Conservation (phyloP, 768 basidiomycete genomes). For the Mycena indigotica region DNA sequence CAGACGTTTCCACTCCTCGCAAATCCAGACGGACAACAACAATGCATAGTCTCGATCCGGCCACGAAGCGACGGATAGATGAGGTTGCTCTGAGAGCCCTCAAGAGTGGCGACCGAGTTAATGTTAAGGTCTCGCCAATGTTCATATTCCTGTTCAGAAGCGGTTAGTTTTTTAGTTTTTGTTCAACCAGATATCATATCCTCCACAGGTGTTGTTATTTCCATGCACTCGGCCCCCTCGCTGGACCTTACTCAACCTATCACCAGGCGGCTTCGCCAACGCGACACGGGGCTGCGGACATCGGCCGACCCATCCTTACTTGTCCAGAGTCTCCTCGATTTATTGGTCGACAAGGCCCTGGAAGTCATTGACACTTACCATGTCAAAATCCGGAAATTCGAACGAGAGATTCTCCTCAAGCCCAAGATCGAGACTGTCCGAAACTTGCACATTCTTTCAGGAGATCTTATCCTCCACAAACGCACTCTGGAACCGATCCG, state of each 20-base stretch:
- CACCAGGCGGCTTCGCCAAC: slow-evolving; percentile 55
- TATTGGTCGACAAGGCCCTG: slow-evolving; percentile 66
- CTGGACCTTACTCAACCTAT: slow-evolving; percentile 60
- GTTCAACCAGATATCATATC: background rate
- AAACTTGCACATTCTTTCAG: slow-evolving; percentile 70
- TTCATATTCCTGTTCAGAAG: slow-evolving; percentile 70
- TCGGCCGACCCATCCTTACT: slow-evolving; percentile 72
- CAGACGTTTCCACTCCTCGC: slow-evolving; percentile 3
- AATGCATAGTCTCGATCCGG: slow-evolving; percentile 2
- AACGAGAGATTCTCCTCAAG: slow-evolving; percentile 60
- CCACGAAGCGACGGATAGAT: slow-evolving; percentile 17
- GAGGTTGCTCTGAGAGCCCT: slow-evolving; percentile 20
- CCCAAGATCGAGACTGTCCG: slow-evolving; percentile 64
- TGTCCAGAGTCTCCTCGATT: slow-evolving; percentile 69
- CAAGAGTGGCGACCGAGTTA: slow-evolving; percentile 58
- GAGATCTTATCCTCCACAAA: slow-evolving; percentile 74
- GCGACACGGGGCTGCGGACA: slow-evolving; percentile 62
- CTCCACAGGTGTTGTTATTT: slow-evolving; percentile 60
- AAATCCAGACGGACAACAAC: background rate
- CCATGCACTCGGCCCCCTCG: slow-evolving; percentile 51
- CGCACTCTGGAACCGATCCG: slow-evolving; percentile 75
- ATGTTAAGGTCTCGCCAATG: slow-evolving; percentile 57
- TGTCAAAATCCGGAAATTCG: slow-evolving; percentile 61
- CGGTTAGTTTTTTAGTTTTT: slow-evolving; percentile 40
- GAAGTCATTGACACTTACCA: slow-evolving; percentile 74